phyloP scores from a whole-genome alignment of 306 rosid genomes.

The Cucurbita ficifolia region DNA sequence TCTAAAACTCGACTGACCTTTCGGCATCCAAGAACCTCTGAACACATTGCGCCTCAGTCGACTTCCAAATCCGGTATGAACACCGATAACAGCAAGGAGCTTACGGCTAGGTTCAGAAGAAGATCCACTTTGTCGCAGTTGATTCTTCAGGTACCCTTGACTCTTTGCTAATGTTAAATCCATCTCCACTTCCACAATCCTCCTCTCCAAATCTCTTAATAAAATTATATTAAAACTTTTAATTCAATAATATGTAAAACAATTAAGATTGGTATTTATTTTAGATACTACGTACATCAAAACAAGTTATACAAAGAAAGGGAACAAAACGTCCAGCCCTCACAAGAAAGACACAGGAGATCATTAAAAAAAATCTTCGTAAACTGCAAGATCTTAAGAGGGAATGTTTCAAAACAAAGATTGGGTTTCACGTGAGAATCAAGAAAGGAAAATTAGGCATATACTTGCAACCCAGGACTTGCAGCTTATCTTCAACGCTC shows the following conservation, averaged over 20 bases:
- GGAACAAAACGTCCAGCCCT: neutral
- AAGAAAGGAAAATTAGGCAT: neutral
- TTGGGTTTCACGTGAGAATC: neutral
- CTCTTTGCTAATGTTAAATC: constrained; percentile 85
- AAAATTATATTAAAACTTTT: neutral
- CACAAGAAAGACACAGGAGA: neutral
- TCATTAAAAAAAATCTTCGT: too few species aligned
- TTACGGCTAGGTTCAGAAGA: constrained; percentile 45
- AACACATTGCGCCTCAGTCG: constrained; percentile 54
- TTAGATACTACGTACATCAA: neutral
- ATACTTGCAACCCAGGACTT: constrained; percentile 81
- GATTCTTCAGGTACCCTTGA: constrained; percentile 80
- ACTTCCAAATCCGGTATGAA: constrained; percentile 93
- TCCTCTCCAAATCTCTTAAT: constrained; percentile 73
- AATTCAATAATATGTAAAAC: neutral
- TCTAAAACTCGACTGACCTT: constrained; percentile 32
- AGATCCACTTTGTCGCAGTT: constrained; percentile 29
- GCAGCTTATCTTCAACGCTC: constrained; percentile 77
- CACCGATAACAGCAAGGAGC: constrained; percentile 91
- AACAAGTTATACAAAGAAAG: neutral
- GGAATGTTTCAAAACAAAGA: neutral
- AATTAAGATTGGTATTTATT: neutral
- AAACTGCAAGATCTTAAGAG: too few species aligned
- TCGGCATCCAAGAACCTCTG: constrained; percentile 99
- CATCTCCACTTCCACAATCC: constrained; percentile 95